Evolutionary conservation across 2,329 filamentous ascomycete species (phyloP).

Genomic region (Pseudocercospora cruenta): DNA sequence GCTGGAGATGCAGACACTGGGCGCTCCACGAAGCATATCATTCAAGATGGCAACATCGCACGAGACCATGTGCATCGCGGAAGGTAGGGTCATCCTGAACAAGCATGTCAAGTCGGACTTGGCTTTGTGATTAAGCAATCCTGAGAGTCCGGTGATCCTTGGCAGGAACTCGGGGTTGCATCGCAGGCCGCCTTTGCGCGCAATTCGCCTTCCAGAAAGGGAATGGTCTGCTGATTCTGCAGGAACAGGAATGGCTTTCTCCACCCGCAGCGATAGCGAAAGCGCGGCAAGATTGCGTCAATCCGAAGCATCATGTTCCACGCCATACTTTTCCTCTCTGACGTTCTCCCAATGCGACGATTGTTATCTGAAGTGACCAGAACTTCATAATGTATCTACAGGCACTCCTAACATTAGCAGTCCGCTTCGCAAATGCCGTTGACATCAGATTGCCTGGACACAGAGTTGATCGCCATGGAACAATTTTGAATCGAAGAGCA

Average conservation of each 20-base stretch:
- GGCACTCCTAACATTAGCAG: not conserved
- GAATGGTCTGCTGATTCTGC: not conserved
- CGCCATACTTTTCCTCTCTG: not conserved
- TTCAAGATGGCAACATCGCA: not conserved
- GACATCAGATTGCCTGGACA: not conserved
- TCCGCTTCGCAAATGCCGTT: not conserved
- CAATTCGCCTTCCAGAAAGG: not conserved
- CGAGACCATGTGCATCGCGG: not conserved
- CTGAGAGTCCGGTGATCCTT: not conserved
- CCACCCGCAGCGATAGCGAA: not conserved
- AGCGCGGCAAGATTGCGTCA: not conserved
- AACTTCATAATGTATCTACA: not conserved
- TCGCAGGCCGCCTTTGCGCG: not conserved
- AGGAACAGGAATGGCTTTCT: not conserved
- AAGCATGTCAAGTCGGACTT: not conserved
- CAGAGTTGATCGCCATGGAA: not conserved
- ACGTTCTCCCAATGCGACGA: not conserved
- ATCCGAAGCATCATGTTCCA: not conserved
- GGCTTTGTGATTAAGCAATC: slow-evolving; percentile 3
- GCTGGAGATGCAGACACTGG: not conserved
- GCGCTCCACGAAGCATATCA: not conserved
- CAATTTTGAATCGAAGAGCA: not conserved
- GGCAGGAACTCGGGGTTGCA: not conserved
- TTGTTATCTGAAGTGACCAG: not conserved
- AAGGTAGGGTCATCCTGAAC: not conserved